These are phyloP conservation scores for Perkinsus marinus DNA, from an alignment of 169 alveolate species.

Conservation along the genomic window DNA sequence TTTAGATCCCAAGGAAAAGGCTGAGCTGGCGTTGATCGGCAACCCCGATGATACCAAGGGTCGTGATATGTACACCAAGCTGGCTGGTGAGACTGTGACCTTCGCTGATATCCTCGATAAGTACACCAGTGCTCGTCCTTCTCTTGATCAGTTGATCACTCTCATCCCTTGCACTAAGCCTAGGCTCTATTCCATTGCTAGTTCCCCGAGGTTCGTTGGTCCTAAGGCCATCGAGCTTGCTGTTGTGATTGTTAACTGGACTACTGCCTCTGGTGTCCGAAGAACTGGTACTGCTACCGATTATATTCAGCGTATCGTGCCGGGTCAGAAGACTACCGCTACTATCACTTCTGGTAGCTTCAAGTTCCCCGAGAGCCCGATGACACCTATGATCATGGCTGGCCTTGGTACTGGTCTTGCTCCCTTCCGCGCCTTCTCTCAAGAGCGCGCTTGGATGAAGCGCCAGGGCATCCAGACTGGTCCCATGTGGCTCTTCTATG, in stretches of 20 bases:
- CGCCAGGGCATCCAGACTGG: conserved; percentile 24
- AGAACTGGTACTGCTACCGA: background rate
- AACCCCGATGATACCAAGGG: conserved; percentile 11
- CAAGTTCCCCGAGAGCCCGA: conserved; percentile 34
- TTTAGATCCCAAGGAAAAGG: conserved; percentile 18
- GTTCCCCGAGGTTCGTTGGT: conserved; percentile 9
- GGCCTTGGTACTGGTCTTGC: conserved; percentile 53
- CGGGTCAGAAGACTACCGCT: background rate
- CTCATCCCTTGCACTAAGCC: conserved; percentile 21
- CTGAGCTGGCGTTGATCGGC: conserved; percentile 8
- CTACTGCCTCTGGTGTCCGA: background rate
- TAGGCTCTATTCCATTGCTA: conserved; percentile 29
- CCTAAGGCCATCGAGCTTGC: conserved; percentile 4
- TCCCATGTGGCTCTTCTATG: conserved; percentile 40
- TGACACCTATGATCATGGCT: conserved; percentile 41
- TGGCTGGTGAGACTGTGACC: conserved; percentile 16
- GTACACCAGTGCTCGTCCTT: conserved; percentile 18
- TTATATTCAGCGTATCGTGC: background rate
- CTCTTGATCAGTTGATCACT: conserved; percentile 19
- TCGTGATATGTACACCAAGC: conserved; percentile 1
- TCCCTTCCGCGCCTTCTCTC: conserved; percentile 44
- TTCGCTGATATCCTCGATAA: conserved; percentile 17
- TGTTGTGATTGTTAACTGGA: background rate
- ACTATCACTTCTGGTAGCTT: conserved; percentile 17
- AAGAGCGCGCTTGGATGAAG: conserved; percentile 30